Evolutionary conservation across 768 basidiomycete genomes (phyloP).

Genomic region (Candolleomyces eurysporus): DNA sequence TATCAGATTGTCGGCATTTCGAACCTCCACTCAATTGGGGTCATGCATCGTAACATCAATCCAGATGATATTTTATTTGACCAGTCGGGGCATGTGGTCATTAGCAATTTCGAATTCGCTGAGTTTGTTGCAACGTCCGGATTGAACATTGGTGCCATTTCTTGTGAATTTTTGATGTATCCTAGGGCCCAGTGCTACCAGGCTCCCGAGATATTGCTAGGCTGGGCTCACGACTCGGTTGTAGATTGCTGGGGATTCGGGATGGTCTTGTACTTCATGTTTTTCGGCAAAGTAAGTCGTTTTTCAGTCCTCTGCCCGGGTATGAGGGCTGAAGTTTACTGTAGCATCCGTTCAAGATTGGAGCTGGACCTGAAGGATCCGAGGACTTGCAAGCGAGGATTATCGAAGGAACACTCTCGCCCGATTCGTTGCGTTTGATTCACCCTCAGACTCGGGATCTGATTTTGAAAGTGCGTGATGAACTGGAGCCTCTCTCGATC

Average conservation of each 20-base stretch:
- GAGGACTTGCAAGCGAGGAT: slow-evolving; percentile 31
- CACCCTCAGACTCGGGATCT: slow-evolving; percentile 39
- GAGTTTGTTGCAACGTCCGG: slow-evolving; percentile 18
- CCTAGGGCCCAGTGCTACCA: slow-evolving; percentile 25
- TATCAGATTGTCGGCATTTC: slow-evolving; percentile 41
- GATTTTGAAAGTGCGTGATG: slow-evolving; percentile 39
- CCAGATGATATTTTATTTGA: slow-evolving; percentile 46
- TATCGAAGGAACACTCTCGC: slow-evolving; percentile 27
- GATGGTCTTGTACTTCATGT: slow-evolving; percentile 47
- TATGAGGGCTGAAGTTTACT: neutral
- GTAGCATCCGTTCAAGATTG: slow-evolving; percentile 42
- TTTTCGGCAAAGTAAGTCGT: slow-evolving; percentile 41
- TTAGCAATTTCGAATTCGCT: slow-evolving; percentile 43
- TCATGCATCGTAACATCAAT: slow-evolving; percentile 45
- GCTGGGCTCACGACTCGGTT: slow-evolving; percentile 50
- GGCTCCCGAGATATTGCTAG: slow-evolving; percentile 54
- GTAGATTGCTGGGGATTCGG: slow-evolving; percentile 66
- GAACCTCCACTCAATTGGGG: slow-evolving; percentile 41
- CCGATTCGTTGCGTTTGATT: slow-evolving; percentile 23
- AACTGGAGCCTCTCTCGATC: neutral
- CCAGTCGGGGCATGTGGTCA: slow-evolving; percentile 42
- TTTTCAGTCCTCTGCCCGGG: neutral
- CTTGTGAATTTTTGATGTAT: neutral
- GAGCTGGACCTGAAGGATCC: slow-evolving; percentile 16
- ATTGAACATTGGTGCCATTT: slow-evolving; percentile 12